Evolutionary conservation across 441 rosid genomes (phyloP).

Genomic region (Eutrema salsugineum): DNA sequence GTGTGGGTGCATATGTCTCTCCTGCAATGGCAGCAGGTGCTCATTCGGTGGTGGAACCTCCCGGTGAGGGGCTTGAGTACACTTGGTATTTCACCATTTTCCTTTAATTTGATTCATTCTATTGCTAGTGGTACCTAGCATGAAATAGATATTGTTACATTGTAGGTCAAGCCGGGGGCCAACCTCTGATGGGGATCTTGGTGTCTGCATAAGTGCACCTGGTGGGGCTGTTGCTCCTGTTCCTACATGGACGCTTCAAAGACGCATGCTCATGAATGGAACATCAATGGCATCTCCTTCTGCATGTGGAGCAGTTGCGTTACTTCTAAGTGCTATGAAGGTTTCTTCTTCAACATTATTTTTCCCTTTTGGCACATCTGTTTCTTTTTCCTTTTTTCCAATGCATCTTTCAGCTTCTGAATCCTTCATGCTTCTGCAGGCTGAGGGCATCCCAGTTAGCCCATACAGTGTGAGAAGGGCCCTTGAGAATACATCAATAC

Average conservation of each 20-base stretch:
- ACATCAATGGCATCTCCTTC: slow-evolving; percentile 99
- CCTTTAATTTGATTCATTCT: background rate
- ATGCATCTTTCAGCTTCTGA: slow-evolving; percentile 16
- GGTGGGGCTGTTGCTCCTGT: slow-evolving; percentile 99
- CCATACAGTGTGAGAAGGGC: slow-evolving; percentile 88
- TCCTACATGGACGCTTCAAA: slow-evolving; percentile 99
- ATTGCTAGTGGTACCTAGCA: background rate
- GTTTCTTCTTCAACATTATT: slow-evolving; percentile 38
- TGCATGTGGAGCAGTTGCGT: slow-evolving; percentile 98
- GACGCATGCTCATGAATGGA: slow-evolving; percentile 99
- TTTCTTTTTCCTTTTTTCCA: slow-evolving; percentile 13
- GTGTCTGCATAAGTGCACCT: slow-evolving; percentile 97
- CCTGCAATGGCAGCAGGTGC: slow-evolving; percentile 99
- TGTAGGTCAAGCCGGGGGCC: slow-evolving; percentile 99
- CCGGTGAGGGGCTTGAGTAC: slow-evolving; percentile 89
- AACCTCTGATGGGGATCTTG: slow-evolving; percentile 97
- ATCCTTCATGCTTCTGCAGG: slow-evolving; percentile 48
- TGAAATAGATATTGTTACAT: slow-evolving; percentile 9
- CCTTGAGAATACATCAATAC: slow-evolving; percentile 82
- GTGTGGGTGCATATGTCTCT: slow-evolving; percentile 97
- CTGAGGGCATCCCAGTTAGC: slow-evolving; percentile 80
- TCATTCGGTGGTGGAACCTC: slow-evolving; percentile 93
- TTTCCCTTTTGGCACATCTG: background rate
- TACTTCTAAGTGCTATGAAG: slow-evolving; percentile 97
- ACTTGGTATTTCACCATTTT: slow-evolving; percentile 62